These are phyloP conservation scores for Aspergillus coremiiformis DNA, from an alignment of 495 filamentous ascomycete species.

Conservation along the genomic window DNA sequence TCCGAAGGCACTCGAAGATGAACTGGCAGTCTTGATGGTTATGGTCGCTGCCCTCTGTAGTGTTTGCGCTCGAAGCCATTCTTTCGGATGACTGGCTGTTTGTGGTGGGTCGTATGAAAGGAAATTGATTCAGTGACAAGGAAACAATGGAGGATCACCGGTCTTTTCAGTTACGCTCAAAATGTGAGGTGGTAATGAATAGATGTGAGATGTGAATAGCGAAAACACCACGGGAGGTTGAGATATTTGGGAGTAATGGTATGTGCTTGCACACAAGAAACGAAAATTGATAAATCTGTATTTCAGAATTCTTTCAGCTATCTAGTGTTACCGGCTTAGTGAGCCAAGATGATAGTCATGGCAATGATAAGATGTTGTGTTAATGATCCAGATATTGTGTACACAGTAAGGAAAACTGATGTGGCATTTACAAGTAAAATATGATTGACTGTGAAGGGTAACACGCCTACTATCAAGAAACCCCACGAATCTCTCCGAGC, in stretches of 20 bases:
- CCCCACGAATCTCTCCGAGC: neutral
- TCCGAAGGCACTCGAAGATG: constrained; percentile 12
- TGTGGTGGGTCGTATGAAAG: no score
- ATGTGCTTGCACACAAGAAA: neutral
- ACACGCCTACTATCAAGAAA: neutral
- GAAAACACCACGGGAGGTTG: neutral
- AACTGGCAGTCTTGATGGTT: constrained; percentile 10
- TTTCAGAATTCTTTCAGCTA: neutral
- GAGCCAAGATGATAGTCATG: neutral
- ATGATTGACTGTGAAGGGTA: neutral
- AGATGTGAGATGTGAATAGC: no score
- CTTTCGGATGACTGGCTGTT: neutral
- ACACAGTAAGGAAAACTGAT: neutral
- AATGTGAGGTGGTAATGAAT: no score
- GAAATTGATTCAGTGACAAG: no score
- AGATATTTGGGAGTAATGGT: neutral
- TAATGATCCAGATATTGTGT: neutral
- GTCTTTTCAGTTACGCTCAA: no score
- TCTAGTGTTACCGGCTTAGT: neutral
- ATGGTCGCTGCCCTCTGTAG: neutral
- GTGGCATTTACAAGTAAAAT: neutral
- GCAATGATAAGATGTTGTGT: neutral
- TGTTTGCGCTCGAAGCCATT: constrained; percentile 3
- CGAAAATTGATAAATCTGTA: neutral
- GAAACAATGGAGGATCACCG: no score